These are phyloP conservation scores for Globisporangium irregulare DNA, from an alignment of 352 stramenopile genomes.

Conservation along the genomic window DNA sequence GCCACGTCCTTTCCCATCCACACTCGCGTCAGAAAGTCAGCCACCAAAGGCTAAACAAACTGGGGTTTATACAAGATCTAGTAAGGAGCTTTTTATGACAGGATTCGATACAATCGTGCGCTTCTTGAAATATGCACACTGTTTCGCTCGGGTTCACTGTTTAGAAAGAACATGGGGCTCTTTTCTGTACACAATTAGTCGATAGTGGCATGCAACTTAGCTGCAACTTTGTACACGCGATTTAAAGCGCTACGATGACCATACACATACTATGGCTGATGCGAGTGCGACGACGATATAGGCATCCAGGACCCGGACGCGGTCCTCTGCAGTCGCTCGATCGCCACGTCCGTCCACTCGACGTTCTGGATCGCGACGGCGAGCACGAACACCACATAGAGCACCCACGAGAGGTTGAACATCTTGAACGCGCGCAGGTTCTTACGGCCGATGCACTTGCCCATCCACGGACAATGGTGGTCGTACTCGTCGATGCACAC, in stretches of 20 bases:
- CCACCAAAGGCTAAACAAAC: not conserved
- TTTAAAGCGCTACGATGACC: no score
- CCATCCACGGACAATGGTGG: constrained; percentile 94
- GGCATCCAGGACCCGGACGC: constrained; percentile 25
- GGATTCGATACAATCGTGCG: not conserved
- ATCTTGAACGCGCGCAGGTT: constrained; percentile 91
- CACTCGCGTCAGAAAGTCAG: constrained; percentile 1
- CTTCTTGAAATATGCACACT: not conserved
- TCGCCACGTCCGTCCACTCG: constrained; percentile 40
- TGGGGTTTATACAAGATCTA: not conserved
- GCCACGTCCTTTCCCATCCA: not conserved
- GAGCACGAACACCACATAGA: constrained; percentile 84
- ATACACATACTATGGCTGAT: constrained; percentile 2
- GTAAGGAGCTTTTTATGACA: not conserved
- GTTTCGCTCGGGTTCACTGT: no score
- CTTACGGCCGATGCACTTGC: constrained; percentile 90
- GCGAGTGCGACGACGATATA: not conserved
- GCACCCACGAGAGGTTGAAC: constrained; percentile 83
- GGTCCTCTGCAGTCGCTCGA: constrained; percentile 35
- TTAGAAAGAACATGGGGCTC: not conserved
- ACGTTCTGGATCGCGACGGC: constrained; percentile 52
- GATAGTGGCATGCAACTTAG: not conserved
- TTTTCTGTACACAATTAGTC: no score
- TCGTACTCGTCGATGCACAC: constrained; percentile 88
- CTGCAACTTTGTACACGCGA: no score